phyloP scores from a whole-genome alignment of 352 stramenopile species.

The Globisporangium solare region DNA sequence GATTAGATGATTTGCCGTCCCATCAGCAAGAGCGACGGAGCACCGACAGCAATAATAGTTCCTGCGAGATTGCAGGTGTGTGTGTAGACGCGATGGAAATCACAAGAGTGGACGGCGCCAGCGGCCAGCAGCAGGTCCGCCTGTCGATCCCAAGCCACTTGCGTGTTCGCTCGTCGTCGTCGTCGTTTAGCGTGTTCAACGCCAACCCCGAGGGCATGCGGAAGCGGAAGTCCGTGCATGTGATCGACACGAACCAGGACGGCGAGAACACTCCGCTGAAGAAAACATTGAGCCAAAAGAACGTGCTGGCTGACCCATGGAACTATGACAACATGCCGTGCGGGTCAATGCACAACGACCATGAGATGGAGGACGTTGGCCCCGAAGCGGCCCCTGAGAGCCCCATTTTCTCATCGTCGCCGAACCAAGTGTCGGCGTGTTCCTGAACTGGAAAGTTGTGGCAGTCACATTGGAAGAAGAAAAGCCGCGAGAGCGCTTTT shows the following conservation, averaged over 20 bases:
- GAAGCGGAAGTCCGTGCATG: conserved; percentile 73
- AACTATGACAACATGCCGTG: conserved; percentile 13
- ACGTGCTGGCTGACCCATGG: conserved; percentile 31
- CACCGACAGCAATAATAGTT: conserved; percentile 9
- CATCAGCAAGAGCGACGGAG: conserved; percentile 21
- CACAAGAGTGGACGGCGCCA: conserved; percentile 25
- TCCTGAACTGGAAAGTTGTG: conserved; percentile 1
- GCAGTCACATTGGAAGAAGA: background rate
- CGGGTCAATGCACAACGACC: conserved; percentile 18
- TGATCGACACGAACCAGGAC: conserved; percentile 29
- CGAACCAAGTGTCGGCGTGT: conserved; percentile 1
- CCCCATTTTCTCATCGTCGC: conserved; percentile 12
- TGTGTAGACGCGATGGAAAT: conserved; percentile 68
- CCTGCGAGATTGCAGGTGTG: conserved; percentile 17
- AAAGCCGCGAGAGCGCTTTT: background rate
- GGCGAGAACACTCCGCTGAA: conserved; percentile 33
- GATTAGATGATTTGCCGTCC: conserved; percentile 8
- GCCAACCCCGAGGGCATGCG: conserved; percentile 65
- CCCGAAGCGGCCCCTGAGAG: conserved; percentile 24
- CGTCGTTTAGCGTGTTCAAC: conserved; percentile 53
- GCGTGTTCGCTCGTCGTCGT: conserved; percentile 29
- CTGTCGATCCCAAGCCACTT: conserved; percentile 60
- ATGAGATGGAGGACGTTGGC: conserved; percentile 49
- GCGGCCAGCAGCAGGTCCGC: conserved; percentile 19
- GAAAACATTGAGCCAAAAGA: conserved; percentile 66